Percentiles rank a stretch among this genome's conserved stretches.
phyloP scores from a whole-genome alignment of 1,139 yeast species.

The Suhomyces terraborum region DNA sequence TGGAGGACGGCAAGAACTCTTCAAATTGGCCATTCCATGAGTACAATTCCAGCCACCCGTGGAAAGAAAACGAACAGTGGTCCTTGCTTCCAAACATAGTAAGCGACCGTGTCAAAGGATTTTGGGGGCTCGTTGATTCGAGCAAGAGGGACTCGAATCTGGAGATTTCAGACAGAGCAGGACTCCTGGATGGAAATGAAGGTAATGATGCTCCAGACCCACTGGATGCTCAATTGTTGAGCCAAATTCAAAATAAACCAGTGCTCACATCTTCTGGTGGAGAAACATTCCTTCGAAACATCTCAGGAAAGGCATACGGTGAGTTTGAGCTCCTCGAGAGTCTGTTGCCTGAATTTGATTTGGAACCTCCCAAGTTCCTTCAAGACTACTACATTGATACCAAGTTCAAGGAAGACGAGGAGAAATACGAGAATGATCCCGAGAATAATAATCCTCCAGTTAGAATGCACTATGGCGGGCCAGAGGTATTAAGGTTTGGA shows the following conservation, averaged over 20 bases:
- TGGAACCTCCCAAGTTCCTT: constrained; percentile 49
- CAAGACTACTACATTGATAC: constrained; percentile 33
- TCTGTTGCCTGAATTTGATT: constrained; percentile 12
- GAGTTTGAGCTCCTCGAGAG: constrained; percentile 27
- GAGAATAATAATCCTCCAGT: constrained; percentile 25
- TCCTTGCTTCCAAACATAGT: constrained; percentile 65
- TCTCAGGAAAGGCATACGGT: constrained; percentile 54
- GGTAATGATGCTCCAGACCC: neutral
- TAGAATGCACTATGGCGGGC: constrained; percentile 11
- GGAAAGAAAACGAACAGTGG: constrained; percentile 54
- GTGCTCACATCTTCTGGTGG: neutral
- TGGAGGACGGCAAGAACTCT: constrained; percentile 39
- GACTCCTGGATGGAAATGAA: constrained; percentile 2
- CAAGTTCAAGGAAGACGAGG: constrained; percentile 26
- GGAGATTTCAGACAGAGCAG: constrained; percentile 15
- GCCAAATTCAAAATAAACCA: neutral
- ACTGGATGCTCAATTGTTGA: neutral
- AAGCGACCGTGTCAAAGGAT: constrained; percentile 43
- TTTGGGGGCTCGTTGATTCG: constrained; percentile 49
- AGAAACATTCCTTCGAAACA: constrained; percentile 47
- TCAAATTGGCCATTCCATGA: constrained; percentile 61
- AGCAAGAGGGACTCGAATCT: neutral
- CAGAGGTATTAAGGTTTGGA: constrained; percentile 25
- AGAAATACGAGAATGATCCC: constrained; percentile 31
- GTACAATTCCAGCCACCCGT: constrained; percentile 42